These are phyloP conservation scores for Wilcoxina mikolae DNA, from an alignment of 495 filamentous ascomycete genomes.

Conservation along the genomic window DNA sequence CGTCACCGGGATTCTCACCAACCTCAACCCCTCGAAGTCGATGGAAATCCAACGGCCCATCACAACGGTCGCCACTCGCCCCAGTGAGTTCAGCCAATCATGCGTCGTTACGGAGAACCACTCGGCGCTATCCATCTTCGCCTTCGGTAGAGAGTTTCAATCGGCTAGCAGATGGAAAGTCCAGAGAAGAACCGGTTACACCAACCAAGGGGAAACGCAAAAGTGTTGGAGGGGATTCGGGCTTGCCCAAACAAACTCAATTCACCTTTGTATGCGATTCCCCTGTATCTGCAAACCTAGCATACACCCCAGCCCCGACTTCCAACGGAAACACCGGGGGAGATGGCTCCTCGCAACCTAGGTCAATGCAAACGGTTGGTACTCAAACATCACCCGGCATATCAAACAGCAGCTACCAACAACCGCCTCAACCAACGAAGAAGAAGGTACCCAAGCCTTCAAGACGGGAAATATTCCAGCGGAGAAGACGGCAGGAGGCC, in stretches of 20 bases:
- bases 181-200: slow-evolving; percentile 13
- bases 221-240: slow-evolving; percentile 3
- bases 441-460: slow-evolving; percentile 43
- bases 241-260: slow-evolving; percentile 26
- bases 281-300: slow-evolving; percentile 20
- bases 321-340: slow-evolving; percentile 8
- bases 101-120: slow-evolving; percentile 20
- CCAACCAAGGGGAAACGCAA: slow-evolving; percentile 14
- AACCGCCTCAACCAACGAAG: slow-evolving; percentile 35
- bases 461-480: slow-evolving; percentile 47
- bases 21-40: slow-evolving; percentile 24
- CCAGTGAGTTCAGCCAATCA: slow-evolving; percentile 18
- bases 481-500: slow-evolving; percentile 54
- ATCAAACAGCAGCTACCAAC: slow-evolving; percentile 24
- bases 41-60: slow-evolving; percentile 24
- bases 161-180: slow-evolving; percentile 9
- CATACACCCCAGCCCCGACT: slow-evolving; percentile 12
- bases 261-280: slow-evolving; percentile 28
- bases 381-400: slow-evolving; percentile 29
- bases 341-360: slow-evolving; percentile 14
- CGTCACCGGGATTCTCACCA: slow-evolving; percentile 26
- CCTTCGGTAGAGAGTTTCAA: slow-evolving; percentile 16
- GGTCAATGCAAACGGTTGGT: slow-evolving; percentile 27
- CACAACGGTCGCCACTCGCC: slow-evolving; percentile 25
- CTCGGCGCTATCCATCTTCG: slow-evolving; percentile 21